Base-by-base conservation (phyloP, 257 asterid species). In the Leptodermis oblonga region DNA sequence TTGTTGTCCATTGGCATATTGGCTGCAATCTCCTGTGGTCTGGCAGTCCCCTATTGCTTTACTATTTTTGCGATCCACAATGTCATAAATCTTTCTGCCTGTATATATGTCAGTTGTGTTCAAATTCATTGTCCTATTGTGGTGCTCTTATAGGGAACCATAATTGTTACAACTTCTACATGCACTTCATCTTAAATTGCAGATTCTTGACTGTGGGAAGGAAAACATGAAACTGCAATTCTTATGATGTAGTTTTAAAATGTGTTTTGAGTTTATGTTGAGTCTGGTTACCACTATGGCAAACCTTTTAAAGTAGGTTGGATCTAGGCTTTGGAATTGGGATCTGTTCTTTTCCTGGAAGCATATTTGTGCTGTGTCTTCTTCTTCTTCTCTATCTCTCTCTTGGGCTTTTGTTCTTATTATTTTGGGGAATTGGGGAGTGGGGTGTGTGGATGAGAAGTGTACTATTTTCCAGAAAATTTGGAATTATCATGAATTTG, bases 21-120 rank as follows among this genome's bases (percentile, higher is more conserved):
- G 17, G 51, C 48, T 58, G 33, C 69, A 71, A 52, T 51, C 39
- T 63, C 46, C 34, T 5, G 22, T 52, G 34, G 41, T 66, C 42
- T 64, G 62, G 25, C 46, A 33, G 41, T 41, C 39, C 41, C 7
- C 25, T 62, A 63, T 18, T 23, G 26, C 4, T 11, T 23, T 1
- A 42, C 34, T 33, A 23, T 8, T 18, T 33, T 9, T 6, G 30
- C 13, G 15, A 7, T 2, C 11, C 17, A 12, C 28, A 41, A 17
- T 51, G 13, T 26, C 3, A 39, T 56, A 18, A 49, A 28, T 39
- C 10, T 28, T 25, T 65, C 54, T 17, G 61, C 48, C 68, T 62
- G 36, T 71, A n/a, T 42, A 33, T 55, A 31, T 5, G 56, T 70
- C 46, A 26, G 46, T 11, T 18, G 0, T 20, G 2, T 49, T n/a